Evolutionary conservation across 2,329 filamentous ascomycete species (phyloP).

Genomic region (Bipolaris bicolor): DNA sequence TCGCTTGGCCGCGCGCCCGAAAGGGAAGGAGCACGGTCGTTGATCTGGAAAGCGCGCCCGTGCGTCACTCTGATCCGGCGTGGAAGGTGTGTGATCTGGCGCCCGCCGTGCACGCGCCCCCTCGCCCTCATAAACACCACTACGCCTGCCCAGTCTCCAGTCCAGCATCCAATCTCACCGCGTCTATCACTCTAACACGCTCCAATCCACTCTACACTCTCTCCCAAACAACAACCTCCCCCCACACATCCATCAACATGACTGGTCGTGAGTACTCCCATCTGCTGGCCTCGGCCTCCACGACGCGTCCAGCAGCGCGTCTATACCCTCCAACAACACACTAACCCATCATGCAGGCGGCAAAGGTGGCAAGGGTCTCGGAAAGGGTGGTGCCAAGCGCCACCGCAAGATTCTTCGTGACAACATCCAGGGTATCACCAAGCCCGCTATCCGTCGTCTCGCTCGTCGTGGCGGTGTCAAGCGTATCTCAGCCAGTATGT

Average conservation of each 20-base stretch:
- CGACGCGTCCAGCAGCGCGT: slow-evolving; percentile 4
- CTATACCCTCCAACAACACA: slow-evolving; percentile 28
- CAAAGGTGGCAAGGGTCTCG: slow-evolving; percentile 62
- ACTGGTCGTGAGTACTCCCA: slow-evolving; percentile 52
- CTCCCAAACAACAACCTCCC: slow-evolving; percentile 22
- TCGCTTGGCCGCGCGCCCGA: slow-evolving; percentile 30
- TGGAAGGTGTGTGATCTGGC: slow-evolving; percentile 36
- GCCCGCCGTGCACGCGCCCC: slow-evolving; percentile 27
- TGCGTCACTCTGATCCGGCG: slow-evolving; percentile 42
- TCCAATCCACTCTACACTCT: slow-evolving; percentile 4
- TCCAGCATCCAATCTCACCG: slow-evolving; percentile 26
- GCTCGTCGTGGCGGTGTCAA: slow-evolving; percentile 61
- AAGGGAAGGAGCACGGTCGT: slow-evolving; percentile 39
- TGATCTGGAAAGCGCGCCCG: slow-evolving; percentile 42
- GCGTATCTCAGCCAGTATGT: slow-evolving; percentile 59
- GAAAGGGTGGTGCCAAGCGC: slow-evolving; percentile 62
- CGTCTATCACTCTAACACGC: slow-evolving; percentile 21
- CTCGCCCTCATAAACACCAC: slow-evolving; percentile 35
- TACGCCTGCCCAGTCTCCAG: slow-evolving; percentile 21
- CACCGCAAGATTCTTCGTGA: slow-evolving; percentile 62
- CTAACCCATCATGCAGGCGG: slow-evolving; percentile 53
- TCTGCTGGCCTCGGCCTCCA: background rate
- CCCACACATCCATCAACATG: slow-evolving; percentile 46
- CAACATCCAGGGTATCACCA: slow-evolving; percentile 63
- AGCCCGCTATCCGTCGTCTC: slow-evolving; percentile 62